Percentiles rank a stretch among this genome's conserved stretches.
These are phyloP conservation scores for Cinnamomum micranthum DNA, from an alignment of 164 flowering plant genomes.

Conservation along the genomic window DNA sequence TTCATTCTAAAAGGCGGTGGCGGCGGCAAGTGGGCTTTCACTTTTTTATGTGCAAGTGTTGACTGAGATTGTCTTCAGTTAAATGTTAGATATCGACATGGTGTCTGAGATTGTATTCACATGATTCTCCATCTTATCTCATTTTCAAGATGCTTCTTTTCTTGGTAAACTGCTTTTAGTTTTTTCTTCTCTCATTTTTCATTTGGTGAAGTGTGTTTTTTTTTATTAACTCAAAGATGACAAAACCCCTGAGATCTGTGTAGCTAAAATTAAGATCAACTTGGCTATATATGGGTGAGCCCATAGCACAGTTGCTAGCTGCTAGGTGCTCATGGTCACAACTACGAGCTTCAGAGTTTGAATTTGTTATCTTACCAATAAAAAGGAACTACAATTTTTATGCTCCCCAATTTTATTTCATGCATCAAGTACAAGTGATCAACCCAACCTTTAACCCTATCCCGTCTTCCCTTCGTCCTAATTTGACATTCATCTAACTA, in stretches of 20 bases:
- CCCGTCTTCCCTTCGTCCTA: no score
- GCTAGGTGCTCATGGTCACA: not conserved
- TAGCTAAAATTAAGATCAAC: not conserved
- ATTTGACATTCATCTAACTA: no score
- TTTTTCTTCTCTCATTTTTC: not conserved
- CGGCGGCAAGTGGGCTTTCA: not conserved
- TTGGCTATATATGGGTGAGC: no score
- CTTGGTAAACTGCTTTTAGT: not conserved
- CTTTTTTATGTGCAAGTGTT: not conserved
- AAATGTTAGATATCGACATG: not conserved
- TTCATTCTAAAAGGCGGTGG: not conserved
- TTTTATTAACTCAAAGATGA: not conserved
- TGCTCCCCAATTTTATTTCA: no score
- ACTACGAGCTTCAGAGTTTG: not conserved
- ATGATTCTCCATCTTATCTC: not conserved
- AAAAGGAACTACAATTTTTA: no score
- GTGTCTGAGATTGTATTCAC: not conserved
- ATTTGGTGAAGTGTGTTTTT: no score
- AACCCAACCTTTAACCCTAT: no score
- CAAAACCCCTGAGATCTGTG: not conserved
- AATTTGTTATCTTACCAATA: not conserved
- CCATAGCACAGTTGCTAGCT: no score
- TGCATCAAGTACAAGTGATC: no score
- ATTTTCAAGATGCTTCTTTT: not conserved
- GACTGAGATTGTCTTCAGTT: not conserved